Base-by-base conservation (phyloP, 1,284 basidiomycete species). In the Puccinia horiana region DNA sequence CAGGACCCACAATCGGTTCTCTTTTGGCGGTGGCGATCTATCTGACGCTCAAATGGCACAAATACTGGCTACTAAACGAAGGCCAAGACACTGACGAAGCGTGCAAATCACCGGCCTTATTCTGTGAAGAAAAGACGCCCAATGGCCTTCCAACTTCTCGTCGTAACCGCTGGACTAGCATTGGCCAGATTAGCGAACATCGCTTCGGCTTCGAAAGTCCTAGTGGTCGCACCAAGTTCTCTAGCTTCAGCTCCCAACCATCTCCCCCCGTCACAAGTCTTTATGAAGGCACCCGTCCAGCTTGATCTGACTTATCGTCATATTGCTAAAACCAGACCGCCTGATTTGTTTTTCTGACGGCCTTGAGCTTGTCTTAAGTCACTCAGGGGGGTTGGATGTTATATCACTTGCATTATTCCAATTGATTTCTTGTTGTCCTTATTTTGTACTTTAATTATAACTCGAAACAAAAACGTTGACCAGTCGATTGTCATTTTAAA, bases 51-150 rank as follows among this genome's bases (percentile, higher is more conserved):
- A 82, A 82, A 44, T 74, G 74, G 40, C 74, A 67, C 54, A 82
- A 82, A 49, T 82, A 82, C 40, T 82, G 81, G 81, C 74, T 69
- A 2, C 44, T 82, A 18, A 82, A 76, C 42, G 61, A 76, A n/a
- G 81, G 81, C 5, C 81, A 82, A 40, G 81, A 82, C 42, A 82
- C 73, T 0, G 81, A 82, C 40, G 74, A 76, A 58, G 42, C 81
- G 4, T 76, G 81, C 40, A 76, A 82, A 56, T 82, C 81, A 3
- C 81, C 81, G 5, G 81, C 73, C 2, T 47, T 82, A 14, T 82
- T 82, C 72, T 75, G 73, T 44, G 73, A 75, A 44, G 73, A 75
- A 52, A 75, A 75, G 73, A 56, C 37, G 49, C 35, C 49, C 49
- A 37, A 35, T n/a, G 32, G 47, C 29, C 73, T 75, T 26, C 73